Evolutionary conservation across 495 filamentous ascomycete genomes (phyloP), one percentile per base, ranked within the genome.

Genomic region (Penicillium longicatenatum): DNA sequence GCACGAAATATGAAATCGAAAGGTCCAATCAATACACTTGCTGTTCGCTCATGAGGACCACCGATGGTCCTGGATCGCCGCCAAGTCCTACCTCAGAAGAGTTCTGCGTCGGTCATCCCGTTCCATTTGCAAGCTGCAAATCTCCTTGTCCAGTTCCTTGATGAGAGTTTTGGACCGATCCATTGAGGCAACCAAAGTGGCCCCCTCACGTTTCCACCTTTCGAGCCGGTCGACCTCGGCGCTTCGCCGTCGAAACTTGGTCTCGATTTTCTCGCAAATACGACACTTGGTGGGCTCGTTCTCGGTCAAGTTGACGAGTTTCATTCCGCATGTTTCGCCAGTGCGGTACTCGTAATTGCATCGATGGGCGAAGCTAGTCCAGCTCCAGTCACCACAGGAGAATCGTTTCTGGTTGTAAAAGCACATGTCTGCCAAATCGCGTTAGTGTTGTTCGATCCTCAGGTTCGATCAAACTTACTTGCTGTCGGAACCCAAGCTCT

Each of bases 271-370:
- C 63, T 93, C 89, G 83, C 94, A 98, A 60, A 91, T 80, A 63
- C 87, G 88, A 78, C 93, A 97, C 63, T 85, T 84, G 49, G 77
- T 62, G 59, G 61, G 62, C 65, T 67, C 82, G 72, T 61, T 82
- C 67, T 70, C 90, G 84, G 76, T 86, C 71, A 77, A 85, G 85
- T 78, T 74, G 70, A 97, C 87, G 68, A 97, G 86, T 79, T 89
- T 94, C 81, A 97, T 92, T 65, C 94, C 94, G 76, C 94, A 98
- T 42, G 94, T 98, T 82, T 98, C 94, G 69, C 94, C 94, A 49
- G 89, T 97, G 65, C 95, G 91, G 79, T 98, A 97, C 68, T 98
- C 94, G 75, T 89, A 89, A 71, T 89, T 86, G 85, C 95, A 98
- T 63, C 97, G 94, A 74, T 93, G 84, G 60, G 90, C 86, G 82